Evolutionary conservation across 345 rosid genomes (phyloP).

Genomic region (Luvunga scandens): DNA sequence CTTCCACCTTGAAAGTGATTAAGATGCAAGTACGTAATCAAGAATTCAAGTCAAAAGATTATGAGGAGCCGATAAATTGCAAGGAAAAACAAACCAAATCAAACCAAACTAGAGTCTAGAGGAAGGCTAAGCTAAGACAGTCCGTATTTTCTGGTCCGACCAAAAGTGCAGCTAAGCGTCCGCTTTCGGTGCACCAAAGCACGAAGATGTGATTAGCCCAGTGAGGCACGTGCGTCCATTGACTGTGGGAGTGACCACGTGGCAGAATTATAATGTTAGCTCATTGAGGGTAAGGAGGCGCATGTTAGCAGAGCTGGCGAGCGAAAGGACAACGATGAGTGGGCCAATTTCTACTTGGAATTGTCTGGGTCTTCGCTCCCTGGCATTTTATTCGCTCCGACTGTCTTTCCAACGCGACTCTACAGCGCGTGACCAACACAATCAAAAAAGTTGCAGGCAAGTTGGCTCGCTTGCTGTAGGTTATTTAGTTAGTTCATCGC

Average conservation of each 20-base stretch:
- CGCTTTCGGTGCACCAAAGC: conserved; percentile 30
- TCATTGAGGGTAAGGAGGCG: neutral
- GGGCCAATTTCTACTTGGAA: neutral
- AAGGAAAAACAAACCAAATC: neutral
- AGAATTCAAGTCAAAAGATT: neutral
- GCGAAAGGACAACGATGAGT: neutral
- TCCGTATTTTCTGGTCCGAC: conserved; percentile 8
- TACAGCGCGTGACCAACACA: neutral
- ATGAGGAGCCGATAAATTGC: neutral
- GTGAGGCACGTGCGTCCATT: neutral
- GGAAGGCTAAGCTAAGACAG: neutral
- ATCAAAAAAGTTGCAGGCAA: neutral
- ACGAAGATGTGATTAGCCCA: neutral
- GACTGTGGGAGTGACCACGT: neutral
- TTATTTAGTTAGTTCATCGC: neutral
- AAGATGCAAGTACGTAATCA: neutral
- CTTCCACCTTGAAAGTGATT: neutral
- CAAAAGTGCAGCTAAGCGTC: neutral
- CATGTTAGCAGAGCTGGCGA: neutral
- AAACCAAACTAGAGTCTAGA: neutral
- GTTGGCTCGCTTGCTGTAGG: too few species aligned
- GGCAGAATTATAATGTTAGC: neutral
- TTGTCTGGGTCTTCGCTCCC: neutral
- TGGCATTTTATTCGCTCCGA: neutral
- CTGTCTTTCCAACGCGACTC: neutral